A percentile compares a stretch with the other conserved stretches of the same genome.
Conservation (phyloP, 345 rosid genomes). For the Brassica napus region DNA sequence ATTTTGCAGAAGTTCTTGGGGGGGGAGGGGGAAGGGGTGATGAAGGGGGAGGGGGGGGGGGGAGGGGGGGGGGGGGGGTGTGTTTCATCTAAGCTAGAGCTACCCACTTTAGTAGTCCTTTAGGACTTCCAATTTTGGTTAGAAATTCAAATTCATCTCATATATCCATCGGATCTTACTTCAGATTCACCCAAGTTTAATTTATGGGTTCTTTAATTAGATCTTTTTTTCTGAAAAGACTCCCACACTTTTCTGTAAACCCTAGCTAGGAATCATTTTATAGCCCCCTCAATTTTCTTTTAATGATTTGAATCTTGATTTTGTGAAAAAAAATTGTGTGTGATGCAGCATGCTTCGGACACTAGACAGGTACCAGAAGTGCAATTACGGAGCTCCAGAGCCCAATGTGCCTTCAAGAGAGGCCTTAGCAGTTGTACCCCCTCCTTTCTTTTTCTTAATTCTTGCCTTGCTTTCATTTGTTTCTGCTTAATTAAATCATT, state of each 20-base stretch:
- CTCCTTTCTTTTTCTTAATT: not conserved
- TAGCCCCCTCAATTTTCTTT: not conserved
- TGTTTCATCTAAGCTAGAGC: conserved; percentile 19
- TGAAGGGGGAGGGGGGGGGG: too few species aligned
- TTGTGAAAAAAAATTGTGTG: not conserved
- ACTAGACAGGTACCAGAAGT: conserved; percentile 97
- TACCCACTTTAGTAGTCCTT: conserved; percentile 20
- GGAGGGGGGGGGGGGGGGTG: too few species aligned
- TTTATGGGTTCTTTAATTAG: not conserved
- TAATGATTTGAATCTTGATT: not conserved
- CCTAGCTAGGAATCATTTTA: not conserved
- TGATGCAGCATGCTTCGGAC: conserved; percentile 76
- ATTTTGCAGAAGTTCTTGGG: conserved; percentile 34
- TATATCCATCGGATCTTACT: conserved; percentile 43
- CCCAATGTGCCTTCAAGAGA: conserved; percentile 77
- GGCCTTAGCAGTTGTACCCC: conserved; percentile 62
- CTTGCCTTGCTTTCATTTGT: not conserved
- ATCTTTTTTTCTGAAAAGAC: conserved; percentile 3
- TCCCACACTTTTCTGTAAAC: conserved; percentile 11
- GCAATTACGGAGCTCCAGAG: conserved; percentile 96
- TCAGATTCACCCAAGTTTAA: not conserved
- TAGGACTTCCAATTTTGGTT: conserved; percentile 43
- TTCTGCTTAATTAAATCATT: not conserved
- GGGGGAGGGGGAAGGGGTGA: too few species aligned
- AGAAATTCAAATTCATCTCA: conserved; percentile 18